phyloP scores from a whole-genome alignment of 2,329 filamentous ascomycete genomes.

The Talaromyces verruculosus region DNA sequence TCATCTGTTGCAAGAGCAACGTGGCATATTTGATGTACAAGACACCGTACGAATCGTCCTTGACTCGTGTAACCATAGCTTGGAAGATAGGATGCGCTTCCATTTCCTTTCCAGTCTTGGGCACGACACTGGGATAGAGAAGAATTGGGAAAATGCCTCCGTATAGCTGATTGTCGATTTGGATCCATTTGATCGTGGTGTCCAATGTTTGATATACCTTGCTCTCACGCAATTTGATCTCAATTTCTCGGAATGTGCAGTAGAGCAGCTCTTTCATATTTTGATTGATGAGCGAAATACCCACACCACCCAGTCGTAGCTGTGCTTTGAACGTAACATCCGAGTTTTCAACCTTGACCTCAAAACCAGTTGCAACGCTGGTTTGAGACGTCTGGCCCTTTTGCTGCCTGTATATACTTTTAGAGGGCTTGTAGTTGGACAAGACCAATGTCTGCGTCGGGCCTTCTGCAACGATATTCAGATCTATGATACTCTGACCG shows the following conservation, averaged over 20 bases:
- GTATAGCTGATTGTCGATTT: conserved; percentile 97
- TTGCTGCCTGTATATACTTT: conserved; percentile 81
- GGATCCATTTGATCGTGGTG: conserved; percentile 94
- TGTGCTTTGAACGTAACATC: conserved; percentile 87
- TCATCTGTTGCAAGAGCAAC: conserved; percentile 93
- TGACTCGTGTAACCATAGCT: conserved; percentile 86
- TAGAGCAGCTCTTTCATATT: conserved; percentile 92
- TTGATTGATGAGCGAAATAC: conserved; percentile 88
- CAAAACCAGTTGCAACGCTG: conserved; percentile 70
- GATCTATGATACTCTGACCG: conserved; percentile 84
- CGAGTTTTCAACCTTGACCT: conserved; percentile 88
- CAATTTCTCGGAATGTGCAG: conserved; percentile 85
- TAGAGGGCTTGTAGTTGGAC: conserved; percentile 89
- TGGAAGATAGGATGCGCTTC: conserved; percentile 95
- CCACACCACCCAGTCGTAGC: conserved; percentile 82
- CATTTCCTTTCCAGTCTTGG: conserved; percentile 94
- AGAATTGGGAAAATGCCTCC: conserved; percentile 98
- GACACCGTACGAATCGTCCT: conserved; percentile 97
- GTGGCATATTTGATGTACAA: conserved; percentile 98
- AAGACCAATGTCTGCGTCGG: conserved; percentile 92
- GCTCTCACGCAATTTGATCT: conserved; percentile 91
- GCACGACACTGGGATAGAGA: conserved; percentile 94
- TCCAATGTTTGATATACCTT: conserved; percentile 87
- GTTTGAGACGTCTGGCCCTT: conserved; percentile 55
- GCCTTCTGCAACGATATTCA: conserved; percentile 92